Conservation (phyloP, 2,329 filamentous ascomycete genomes). For the Fusarium coffeatum region DNA sequence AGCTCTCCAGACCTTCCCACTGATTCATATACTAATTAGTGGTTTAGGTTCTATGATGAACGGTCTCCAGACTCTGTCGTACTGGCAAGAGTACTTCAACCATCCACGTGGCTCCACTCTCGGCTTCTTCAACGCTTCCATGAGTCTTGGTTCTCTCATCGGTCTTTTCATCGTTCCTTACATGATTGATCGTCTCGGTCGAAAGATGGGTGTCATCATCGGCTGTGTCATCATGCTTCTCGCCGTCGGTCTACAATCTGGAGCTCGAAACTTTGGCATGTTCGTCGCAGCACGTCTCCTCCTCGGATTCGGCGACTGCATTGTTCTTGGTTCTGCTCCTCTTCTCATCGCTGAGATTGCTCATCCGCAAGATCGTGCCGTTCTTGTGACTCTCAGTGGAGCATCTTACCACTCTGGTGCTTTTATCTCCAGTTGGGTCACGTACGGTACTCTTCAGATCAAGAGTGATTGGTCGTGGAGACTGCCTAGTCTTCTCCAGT, state of each 20-base stretch:
- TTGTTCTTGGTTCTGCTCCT: slow-evolving; percentile 7
- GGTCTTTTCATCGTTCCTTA: slow-evolving; percentile 29
- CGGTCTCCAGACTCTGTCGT: slow-evolving; percentile 23
- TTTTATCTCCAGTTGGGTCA: slow-evolving; percentile 23
- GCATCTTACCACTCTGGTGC: slow-evolving; percentile 17
- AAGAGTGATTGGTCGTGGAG: slow-evolving; percentile 24
- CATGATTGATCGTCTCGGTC: slow-evolving; percentile 21
- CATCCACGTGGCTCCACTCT: slow-evolving; percentile 21
- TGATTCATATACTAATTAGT: fast-evolving
- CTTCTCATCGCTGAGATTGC: slow-evolving; percentile 20
- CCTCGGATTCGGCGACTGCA: slow-evolving; percentile 19
- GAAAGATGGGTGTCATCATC: slow-evolving; percentile 22
- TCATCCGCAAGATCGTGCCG: slow-evolving; percentile 18
- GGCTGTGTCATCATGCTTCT: slow-evolving; percentile 19
- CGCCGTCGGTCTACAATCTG: slow-evolving; percentile 21
- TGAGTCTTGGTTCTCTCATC: slow-evolving; percentile 29
- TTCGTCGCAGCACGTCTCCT: slow-evolving; percentile 27
- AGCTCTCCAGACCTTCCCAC: fast-evolving
- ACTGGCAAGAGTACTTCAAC: slow-evolving; percentile 33
- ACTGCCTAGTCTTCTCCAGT: slow-evolving; percentile 9
- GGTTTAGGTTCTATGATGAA: slow-evolving; percentile 15
- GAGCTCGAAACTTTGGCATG: slow-evolving; percentile 29
- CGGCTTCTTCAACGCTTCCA: slow-evolving; percentile 25
- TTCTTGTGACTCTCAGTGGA: slow-evolving; percentile 14
- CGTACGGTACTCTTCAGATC: slow-evolving; percentile 19